phyloP scores from a whole-genome alignment of 805 yeast genomes.

The Lipomyces lipofer region DNA sequence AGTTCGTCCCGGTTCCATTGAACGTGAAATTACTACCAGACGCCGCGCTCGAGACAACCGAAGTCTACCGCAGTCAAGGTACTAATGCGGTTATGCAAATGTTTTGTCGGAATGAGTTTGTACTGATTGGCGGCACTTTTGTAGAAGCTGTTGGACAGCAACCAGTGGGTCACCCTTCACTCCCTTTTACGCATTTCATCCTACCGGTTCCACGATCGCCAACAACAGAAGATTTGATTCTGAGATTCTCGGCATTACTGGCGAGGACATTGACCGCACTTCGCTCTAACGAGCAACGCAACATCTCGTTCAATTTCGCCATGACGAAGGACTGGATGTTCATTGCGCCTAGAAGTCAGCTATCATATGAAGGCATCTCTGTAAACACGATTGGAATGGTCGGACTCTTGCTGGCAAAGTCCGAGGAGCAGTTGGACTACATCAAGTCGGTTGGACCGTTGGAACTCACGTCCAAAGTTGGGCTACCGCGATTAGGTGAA shows the following conservation, averaged over 20 bases:
- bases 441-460: constrained; percentile 46
- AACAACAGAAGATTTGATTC: constrained; percentile 60
- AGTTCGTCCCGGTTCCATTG: constrained; percentile 71
- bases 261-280: constrained; percentile 68
- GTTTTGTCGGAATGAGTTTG: constrained; percentile 38
- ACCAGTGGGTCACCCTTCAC: constrained; percentile 60
- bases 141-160: constrained; percentile 42
- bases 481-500: constrained; percentile 50
- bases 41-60: constrained; percentile 22
- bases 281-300: constrained; percentile 32
- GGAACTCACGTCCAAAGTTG: constrained; percentile 61
- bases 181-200: constrained; percentile 80
- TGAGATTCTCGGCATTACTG: constrained; percentile 70
- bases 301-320: constrained; percentile 73
- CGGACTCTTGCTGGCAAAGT: constrained; percentile 77
- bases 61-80: constrained; percentile 16
- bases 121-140: too few relatives aligned
- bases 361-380: constrained; percentile 56
- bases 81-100: constrained; percentile 48
- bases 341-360: constrained; percentile 75
- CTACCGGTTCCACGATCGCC: constrained; percentile 55
- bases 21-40: constrained; percentile 61
- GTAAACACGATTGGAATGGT: constrained; percentile 79
- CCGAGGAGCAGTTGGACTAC: constrained; percentile 52
- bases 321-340: constrained; percentile 83